Evolutionary conservation across 2,329 filamentous ascomycete species (phyloP), one percentile per base, ranked within the genome.

Genomic region (Penicillium sp.): DNA sequence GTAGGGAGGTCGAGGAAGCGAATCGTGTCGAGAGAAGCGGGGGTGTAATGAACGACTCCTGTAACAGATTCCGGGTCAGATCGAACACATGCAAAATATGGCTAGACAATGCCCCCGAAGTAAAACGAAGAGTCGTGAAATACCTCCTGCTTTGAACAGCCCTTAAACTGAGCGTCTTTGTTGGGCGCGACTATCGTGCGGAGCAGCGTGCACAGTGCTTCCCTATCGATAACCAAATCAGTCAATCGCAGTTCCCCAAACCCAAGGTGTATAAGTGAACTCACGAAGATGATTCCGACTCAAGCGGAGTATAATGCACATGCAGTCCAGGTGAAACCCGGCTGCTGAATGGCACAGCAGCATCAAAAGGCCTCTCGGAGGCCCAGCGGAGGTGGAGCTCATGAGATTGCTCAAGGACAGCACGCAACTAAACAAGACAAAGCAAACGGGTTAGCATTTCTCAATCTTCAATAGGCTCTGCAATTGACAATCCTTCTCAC

Each of bases 301-400:
- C 72, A 21, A 59, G 46, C 0, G 89, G 89, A 0, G 88, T 89
- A 71, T 88, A 92, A 67, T 89, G 89, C 27, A 92, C 79, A 78
- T 97, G 92, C 23, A 97, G 78, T 3, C 93, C 93, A 0, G 93
- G 87, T 2, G 91, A 86, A 15, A 92, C 75, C 58, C 89, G 84
- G 51, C 91, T 91, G 43, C 84, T 79, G 67, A 94, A 88, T 2
- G 93, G 93, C 40, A 87, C 81, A 45, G 88, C 78, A 1, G 83
- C 78, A 40, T 83, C 77, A 71, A 87, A 88, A 2, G 81, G 68
- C 7, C 70, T 67, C 2, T 85, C 77, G 15, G 86, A 84, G n/a
- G 84, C 82, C 90, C 92, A 96, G 71, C 89, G 85, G 58, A 97
- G 78, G 73, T 93, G 89, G 42, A 97, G 77, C 72, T 91, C 87